phyloP scores from a whole-genome alignment of 805 yeast species.

The Jamesozyma piceae region DNA sequence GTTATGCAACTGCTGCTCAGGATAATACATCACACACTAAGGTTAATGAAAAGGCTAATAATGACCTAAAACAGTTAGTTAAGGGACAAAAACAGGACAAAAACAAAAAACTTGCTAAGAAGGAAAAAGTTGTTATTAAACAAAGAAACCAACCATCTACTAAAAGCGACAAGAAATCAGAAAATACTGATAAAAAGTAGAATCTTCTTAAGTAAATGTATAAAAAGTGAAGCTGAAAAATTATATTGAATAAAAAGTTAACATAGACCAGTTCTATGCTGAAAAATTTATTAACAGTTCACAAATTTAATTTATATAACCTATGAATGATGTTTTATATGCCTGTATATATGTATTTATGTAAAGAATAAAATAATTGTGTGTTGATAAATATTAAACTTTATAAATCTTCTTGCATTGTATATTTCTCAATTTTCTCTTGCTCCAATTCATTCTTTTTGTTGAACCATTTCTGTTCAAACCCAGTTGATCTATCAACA shows the following conservation, averaged over 20 bases:
- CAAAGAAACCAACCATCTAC: background rate
- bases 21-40: background rate
- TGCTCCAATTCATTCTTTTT: slow-evolving; percentile 33
- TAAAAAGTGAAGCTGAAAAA: background rate
- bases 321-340: background rate
- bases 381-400: background rate
- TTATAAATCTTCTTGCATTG: slow-evolving; percentile 34
- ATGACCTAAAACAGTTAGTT: slow-evolving; percentile 6
- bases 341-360: background rate
- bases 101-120: background rate
- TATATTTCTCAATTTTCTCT: slow-evolving; percentile 24
- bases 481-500: slow-evolving; percentile 80
- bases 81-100: background rate
- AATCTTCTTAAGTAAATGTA: no score
- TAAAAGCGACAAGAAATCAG: background rate
- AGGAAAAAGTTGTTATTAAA: background rate
- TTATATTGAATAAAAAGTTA: no score
- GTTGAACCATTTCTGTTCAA: slow-evolving; percentile 55
- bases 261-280: no score
- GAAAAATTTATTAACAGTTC: no score
- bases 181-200: background rate
- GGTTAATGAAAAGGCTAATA: slow-evolving; percentile 9
- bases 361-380: background rate
- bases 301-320: background rate
- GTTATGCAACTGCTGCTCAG: background rate